These are phyloP conservation scores for Penicillium brevicompactum DNA, from an alignment of 2,329 filamentous ascomycete species.

Conservation along the genomic window DNA sequence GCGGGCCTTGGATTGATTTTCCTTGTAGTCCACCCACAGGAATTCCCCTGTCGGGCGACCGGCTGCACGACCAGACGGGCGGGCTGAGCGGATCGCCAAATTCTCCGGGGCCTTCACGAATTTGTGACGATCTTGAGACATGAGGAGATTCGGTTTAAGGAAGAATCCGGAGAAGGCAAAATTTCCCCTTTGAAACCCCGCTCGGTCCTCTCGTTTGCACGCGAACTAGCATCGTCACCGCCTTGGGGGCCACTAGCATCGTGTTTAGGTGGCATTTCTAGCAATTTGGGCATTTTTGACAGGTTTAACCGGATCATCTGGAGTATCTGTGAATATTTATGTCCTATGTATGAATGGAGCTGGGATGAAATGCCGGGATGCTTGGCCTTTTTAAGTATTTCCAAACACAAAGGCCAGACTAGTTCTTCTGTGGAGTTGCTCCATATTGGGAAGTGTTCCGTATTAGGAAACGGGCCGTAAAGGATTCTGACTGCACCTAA, in stretches of 20 bases:
- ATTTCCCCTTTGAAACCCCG: conserved; percentile 8
- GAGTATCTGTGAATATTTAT: neutral
- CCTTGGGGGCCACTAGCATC: neutral
- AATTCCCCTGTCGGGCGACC: conserved; percentile 1
- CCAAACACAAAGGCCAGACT: neutral
- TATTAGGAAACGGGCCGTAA: neutral
- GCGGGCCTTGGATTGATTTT: conserved; percentile 2
- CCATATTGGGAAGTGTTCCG: neutral
- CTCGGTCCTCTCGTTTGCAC: conserved; percentile 5
- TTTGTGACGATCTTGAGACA: neutral
- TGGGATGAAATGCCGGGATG: no score
- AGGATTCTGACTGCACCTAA: neutral
- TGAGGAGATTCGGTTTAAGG: neutral
- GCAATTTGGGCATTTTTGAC: neutral
- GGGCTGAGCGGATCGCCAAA: conserved; percentile 5
- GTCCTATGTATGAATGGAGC: no score
- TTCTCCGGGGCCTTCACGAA: conserved; percentile 3
- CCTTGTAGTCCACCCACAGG: conserved; percentile 8
- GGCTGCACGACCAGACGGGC: neutral
- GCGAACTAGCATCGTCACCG: neutral
- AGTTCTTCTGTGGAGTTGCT: neutral
- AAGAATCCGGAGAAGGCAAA: conserved; percentile 4
- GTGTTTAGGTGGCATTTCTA: neutral
- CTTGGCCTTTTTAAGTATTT: neutral
- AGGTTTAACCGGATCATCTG: neutral